Evolutionary conservation across 2,329 filamentous ascomycete genomes (phyloP).

Genomic region (Sclerotinia borealis): DNA sequence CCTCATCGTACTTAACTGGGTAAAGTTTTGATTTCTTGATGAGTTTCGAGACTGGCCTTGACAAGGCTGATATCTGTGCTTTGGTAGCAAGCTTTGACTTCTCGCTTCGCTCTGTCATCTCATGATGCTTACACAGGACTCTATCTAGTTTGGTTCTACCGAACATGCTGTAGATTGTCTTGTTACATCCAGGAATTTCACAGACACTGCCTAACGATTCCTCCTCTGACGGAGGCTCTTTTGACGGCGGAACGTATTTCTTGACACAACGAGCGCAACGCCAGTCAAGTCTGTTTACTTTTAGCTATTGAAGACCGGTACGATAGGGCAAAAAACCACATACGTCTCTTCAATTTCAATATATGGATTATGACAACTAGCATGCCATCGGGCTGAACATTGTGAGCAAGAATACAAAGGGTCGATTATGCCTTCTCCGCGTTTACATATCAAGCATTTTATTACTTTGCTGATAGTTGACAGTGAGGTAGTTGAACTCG

Average conservation of each 20-base stretch:
- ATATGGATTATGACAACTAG: constrained; percentile 16
- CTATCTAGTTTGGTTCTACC: not conserved
- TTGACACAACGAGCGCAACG: constrained; percentile 4
- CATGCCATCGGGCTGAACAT: constrained; percentile 22
- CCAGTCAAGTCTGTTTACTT: not conserved
- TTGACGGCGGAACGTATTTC: not conserved
- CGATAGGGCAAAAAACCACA: not conserved
- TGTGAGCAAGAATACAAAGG: constrained; percentile 19
- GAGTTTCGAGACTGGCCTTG: not conserved
- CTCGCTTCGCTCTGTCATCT: constrained; percentile 1
- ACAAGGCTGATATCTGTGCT: not conserved
- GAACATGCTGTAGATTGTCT: not conserved
- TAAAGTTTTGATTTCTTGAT: constrained; percentile 23
- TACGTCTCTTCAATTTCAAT: not conserved
- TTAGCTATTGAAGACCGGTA: not conserved
- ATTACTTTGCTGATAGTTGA: constrained; percentile 9
- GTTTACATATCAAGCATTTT: constrained; percentile 22
- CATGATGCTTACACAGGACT: not conserved
- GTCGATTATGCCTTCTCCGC: constrained; percentile 12
- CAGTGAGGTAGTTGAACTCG: constrained; percentile 4
- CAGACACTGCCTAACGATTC: not conserved
- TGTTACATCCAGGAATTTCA: constrained; percentile 5
- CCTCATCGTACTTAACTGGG: constrained; percentile 17
- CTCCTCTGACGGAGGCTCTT: not conserved
- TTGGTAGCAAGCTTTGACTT: constrained; percentile 1